Percentiles rank a stretch among this genome's conserved stretches.
These are phyloP conservation scores for Globisporangium abappressorium DNA, from an alignment of 352 stramenopile genomes.

Conservation along the genomic window DNA sequence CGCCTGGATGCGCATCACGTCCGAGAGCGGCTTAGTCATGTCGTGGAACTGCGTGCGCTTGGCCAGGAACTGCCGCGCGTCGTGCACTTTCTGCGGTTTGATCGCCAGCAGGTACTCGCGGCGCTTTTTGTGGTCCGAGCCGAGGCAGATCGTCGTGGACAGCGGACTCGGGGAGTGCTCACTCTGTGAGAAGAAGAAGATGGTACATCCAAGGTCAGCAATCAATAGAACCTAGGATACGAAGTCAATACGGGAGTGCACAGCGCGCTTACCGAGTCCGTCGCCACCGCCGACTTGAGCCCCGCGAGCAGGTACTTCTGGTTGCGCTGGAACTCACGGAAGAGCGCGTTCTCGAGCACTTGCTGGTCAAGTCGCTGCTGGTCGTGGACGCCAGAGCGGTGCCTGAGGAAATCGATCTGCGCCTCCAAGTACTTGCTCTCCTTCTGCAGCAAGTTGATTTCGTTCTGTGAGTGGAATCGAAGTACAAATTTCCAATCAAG, in stretches of 20 bases:
- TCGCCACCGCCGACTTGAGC: constrained; percentile 2
- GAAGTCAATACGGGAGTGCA: too few relatives aligned
- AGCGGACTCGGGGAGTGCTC: not conserved
- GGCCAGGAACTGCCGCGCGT: constrained; percentile 21
- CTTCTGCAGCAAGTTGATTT: not conserved
- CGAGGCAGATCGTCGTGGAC: not conserved
- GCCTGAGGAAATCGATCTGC: not conserved
- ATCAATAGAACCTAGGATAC: too few relatives aligned
- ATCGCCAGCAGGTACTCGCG: not conserved
- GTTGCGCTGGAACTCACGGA: constrained; percentile 3
- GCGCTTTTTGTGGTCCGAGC: not conserved
- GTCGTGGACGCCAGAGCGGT: not conserved
- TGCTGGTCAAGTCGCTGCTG: not conserved
- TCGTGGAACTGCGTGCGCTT: constrained; percentile 22
- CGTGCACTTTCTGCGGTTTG: not conserved
- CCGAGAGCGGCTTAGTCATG: constrained; percentile 17
- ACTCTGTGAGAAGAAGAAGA: too few relatives aligned
- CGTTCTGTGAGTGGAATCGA: not conserved
- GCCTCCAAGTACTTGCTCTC: not conserved
- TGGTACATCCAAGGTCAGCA: too few relatives aligned
- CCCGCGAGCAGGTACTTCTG: constrained; percentile 1
- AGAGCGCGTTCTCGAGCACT: not conserved
- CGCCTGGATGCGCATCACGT: constrained; percentile 26
- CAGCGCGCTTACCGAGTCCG: not conserved
- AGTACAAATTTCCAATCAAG: too few relatives aligned